phyloP scores from a whole-genome alignment of 495 filamentous ascomycete genomes.

The Cairneyella variabilis region DNA sequence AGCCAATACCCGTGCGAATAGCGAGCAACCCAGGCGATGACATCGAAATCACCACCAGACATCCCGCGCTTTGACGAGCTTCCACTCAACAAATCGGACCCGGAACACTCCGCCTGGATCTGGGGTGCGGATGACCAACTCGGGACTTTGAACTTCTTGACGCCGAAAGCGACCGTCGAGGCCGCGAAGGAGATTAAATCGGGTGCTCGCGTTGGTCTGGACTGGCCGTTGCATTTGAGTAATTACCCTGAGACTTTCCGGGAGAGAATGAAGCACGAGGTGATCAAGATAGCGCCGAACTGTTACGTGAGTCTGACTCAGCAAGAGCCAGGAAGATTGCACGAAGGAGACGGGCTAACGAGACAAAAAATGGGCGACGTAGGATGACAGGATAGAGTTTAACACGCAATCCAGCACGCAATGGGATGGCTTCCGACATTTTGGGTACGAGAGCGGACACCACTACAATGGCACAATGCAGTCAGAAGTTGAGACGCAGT shows the following conservation, averaged over 20 bases:
- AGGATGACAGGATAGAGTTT: background rate
- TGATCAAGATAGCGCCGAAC: background rate
- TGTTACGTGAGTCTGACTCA: too few species aligned
- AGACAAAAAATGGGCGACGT: too few species aligned
- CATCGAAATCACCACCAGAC: too few species aligned
- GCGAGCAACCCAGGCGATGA: too few species aligned
- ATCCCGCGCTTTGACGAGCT: background rate
- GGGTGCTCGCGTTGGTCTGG: background rate
- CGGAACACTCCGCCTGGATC: background rate
- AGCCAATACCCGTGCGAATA: too few species aligned
- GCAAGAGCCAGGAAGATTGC: too few species aligned
- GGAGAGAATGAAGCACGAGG: background rate
- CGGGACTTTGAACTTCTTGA: background rate
- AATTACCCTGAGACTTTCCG: background rate
- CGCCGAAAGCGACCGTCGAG: background rate
- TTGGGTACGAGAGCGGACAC: too few species aligned
- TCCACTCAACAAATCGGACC: background rate
- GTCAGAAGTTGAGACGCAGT: too few species aligned
- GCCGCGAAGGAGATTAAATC: background rate
- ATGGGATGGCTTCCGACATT: background rate
- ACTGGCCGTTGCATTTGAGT: background rate
- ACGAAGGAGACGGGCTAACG: too few species aligned
- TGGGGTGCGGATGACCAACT: background rate
- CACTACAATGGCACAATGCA: too few species aligned
- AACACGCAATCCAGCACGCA: background rate